phyloP scores from a whole-genome alignment of 768 basidiomycete species.

The Trametopsis cervina region DNA sequence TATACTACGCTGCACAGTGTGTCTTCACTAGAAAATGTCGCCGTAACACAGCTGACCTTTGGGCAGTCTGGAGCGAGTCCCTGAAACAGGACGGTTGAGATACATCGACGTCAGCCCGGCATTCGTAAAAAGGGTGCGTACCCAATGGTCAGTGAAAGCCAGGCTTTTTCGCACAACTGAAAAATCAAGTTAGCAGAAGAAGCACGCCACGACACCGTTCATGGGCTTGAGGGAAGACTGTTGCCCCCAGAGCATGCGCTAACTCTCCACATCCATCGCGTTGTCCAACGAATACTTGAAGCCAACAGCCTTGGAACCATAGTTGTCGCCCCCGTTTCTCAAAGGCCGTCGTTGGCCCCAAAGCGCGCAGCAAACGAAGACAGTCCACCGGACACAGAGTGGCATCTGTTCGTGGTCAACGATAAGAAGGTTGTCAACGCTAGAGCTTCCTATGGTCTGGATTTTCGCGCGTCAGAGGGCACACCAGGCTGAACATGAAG shows the following conservation, averaged over 20 bases:
- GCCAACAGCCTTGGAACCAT: conserved; percentile 68
- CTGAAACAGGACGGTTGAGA: conserved; percentile 80
- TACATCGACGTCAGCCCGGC: conserved; percentile 74
- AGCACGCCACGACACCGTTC: conserved; percentile 36
- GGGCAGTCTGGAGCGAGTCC: conserved; percentile 71
- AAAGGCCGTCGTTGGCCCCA: conserved; percentile 24
- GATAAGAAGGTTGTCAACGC: conserved; percentile 70
- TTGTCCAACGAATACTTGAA: conserved; percentile 63
- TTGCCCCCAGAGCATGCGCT: conserved; percentile 64
- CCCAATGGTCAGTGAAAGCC: background rate
- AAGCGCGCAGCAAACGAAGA: background rate
- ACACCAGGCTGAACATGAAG: background rate
- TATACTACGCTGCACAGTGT: conserved; percentile 27
- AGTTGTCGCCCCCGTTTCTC: conserved; percentile 18
- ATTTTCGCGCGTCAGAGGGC: background rate
- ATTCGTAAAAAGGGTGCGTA: conserved; percentile 48
- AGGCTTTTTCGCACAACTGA: background rate
- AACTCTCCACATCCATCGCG: conserved; percentile 57
- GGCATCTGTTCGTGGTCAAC: conserved; percentile 75
- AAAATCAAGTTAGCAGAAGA: conserved; percentile 35
- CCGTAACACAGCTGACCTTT: background rate
- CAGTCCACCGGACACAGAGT: conserved; percentile 28
- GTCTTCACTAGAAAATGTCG: conserved; percentile 9
- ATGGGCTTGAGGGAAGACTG: conserved; percentile 46
- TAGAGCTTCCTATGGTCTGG: conserved; percentile 60